Evolutionary conservation across 495 filamentous ascomycete species (phyloP), one percentile per base, ranked within the genome.

Genomic region (Penicillium roqueforti): DNA sequence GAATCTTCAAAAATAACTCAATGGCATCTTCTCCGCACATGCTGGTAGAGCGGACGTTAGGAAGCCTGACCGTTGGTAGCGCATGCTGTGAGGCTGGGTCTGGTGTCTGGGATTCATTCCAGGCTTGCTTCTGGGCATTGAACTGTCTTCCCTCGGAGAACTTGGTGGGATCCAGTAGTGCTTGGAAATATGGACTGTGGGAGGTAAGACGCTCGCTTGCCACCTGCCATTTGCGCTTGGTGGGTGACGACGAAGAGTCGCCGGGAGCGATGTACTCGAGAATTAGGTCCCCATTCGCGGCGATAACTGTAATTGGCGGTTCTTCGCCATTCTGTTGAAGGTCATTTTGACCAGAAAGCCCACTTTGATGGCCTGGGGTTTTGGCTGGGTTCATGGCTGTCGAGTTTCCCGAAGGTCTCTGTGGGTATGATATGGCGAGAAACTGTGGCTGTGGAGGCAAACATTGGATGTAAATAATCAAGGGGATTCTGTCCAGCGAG

Each of bases 141-240:
- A 70, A 61, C 13, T 65, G n/a, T 36, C 61, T 69, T 6, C 77
- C 77, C 51, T 80, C 78, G 1, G 59, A 59, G 51, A 80, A 80
- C 49, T 80, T 80, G 19, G 66, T 57, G 1, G 73, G 70, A 45
- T 80, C 75, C 8, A 80, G 62, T 6, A 80, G 58, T 6, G 67
- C 72, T 28, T 69, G 60, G 41, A 80, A 80, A 36, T 80, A 80
- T 2, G 71, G 71, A 48, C 72, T 74, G 14, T 68, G 70, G 11
- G 47, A 34, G 25, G 58, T 62, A 9, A 77, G 60, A 34, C 47
- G 52, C 9, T 64, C 48, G 42, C 67, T 75, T 28, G 61, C 62
- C 10, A 77, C 68, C 48, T 63, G 67, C 74, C 74, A 77, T 19
- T 59, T 56, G 47, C 59, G 53, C 23, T 32, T 53, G n/a, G 16